Evolutionary conservation across 2,329 filamentous ascomycete genomes (phyloP), one percentile per base, ranked within the genome.

Genomic region (Chlorencoelia australis): DNA sequence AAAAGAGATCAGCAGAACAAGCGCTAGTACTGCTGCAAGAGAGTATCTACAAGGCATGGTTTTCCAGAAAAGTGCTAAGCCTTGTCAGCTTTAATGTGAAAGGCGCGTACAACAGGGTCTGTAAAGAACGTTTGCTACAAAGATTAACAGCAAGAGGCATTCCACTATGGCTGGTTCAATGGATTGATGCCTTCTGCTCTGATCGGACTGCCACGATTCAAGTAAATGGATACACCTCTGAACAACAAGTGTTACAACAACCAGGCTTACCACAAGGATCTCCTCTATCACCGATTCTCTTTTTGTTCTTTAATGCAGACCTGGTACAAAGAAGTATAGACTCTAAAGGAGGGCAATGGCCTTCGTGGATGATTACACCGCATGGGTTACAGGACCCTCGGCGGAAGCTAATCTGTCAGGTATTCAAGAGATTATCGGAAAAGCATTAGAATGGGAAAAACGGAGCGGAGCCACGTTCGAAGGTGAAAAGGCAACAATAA

Each of bases 41-140:
- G 40, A 13, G 49, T 6, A 52, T 59, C 21, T 55, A 56, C 24
- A 37, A 45, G 3, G 55, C 47, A 25, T 59, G 33, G 59, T 49
- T 38, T 47, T 49, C 41, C 26, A 37, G 43, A 31, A 50, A 52
- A 41, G 51, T 57, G 6, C 40, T 61, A 4, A 59, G 54, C 33
- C 45, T 62, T 7, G 45, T 60, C 30, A 59, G 52, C 36, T 63
- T 63, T 33, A 55, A 64, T 44, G 47, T 64, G 2, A 63, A 64
- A 41, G 58, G 59, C 14, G 60, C 57, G 33, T 64, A 60, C 38
- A 64, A 64, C 31, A 49, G 60, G 11, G 57, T 64, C 10, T 59
- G 43, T 17, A 60, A 59, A 38, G 51, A 59, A 28, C 37, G 55
- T 44, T 37, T 60, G 21, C 26, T 60, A 24, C 43, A 57, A 29